Evolutionary conservation across 441 rosid species (phyloP).

Genomic region (Sinapis alba): DNA sequence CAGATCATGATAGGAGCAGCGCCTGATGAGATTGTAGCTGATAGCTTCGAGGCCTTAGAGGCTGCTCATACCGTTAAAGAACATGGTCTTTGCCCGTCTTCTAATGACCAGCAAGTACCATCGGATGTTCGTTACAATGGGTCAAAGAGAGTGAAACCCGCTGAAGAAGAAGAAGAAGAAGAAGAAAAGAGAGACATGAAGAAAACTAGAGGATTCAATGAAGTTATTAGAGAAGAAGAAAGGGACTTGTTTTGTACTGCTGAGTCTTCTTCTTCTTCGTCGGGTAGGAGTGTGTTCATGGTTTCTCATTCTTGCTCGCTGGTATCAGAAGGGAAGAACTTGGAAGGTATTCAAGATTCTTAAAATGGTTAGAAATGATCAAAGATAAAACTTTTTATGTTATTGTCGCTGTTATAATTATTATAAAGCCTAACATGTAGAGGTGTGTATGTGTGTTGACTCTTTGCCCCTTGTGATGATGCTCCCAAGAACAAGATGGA

Average conservation of each 20-base stretch:
- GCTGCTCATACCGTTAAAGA: conserved; percentile 50
- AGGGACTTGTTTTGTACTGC: conserved; percentile 72
- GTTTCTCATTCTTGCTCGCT: conserved; percentile 61
- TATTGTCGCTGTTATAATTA: conserved; percentile 1
- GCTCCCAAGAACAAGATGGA: not conserved
- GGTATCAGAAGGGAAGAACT: conserved; percentile 45
- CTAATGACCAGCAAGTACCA: conserved; percentile 87
- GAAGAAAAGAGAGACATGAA: conserved; percentile 43
- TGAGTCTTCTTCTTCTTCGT: conserved; percentile 58
- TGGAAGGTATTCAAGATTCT: conserved; percentile 48
- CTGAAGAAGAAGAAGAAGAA: conserved; percentile 50
- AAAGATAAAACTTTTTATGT: not conserved
- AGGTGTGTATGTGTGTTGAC: conserved; percentile 23
- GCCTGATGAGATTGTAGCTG: conserved; percentile 66
- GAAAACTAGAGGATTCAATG: conserved; percentile 20
- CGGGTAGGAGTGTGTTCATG: conserved; percentile 52
- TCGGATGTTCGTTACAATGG: conserved; percentile 42
- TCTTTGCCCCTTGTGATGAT: conserved; percentile 9
- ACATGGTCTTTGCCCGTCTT: conserved; percentile 50
- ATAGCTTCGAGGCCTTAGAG: conserved; percentile 55
- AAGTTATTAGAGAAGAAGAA: conserved; percentile 41
- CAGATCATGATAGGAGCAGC: conserved; percentile 53
- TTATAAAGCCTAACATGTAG: conserved; percentile 33
- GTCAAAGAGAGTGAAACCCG: conserved; percentile 52
- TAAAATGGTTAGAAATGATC: conserved; percentile 42